Base-by-base conservation (phyloP, 2,329 filamentous ascomycete species). In the Xylariaceae sp. region DNA sequence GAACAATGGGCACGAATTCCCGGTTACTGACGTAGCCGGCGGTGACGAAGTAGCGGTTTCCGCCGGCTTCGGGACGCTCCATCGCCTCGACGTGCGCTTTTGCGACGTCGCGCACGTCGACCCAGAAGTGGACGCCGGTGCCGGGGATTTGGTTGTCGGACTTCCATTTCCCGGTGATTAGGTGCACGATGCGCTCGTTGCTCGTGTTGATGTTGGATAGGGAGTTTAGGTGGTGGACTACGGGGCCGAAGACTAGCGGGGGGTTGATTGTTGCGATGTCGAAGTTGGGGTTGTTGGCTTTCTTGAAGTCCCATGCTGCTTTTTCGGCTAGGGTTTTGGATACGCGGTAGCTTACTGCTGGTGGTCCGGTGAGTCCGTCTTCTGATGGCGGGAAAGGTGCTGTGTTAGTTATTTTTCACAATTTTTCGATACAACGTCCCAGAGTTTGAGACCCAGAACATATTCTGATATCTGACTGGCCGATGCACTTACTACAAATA, bases 21-120 rank as follows among this genome's bases (percentile, higher is more conserved):
- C 69, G 69, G 66, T 80, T 79, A 52, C 61, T 70, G 65, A 73
- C 82, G 60, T 66, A 68, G 9, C 78, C 78, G 0, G 71, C 71
- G 1, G 74, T 75, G 7, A 74, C 70, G 56, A 83, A 77, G 55
- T 83, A 72, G 34, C 81, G 69, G 63, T 75, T 72, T 16, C 79
- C 80, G 22, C 72, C 74, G 0, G 76, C 77, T 40, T 70, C 72
- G 5, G 73, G 67, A 49, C 66, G 64, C 66, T 81, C 79, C 47
- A 82, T 65, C 2, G 80, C 80, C 44, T 70, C 67, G 17, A 83
- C 66, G 60, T 84, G 81, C 7, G 79, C 80, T 42, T 60, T 60
- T 1, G 81, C 80, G 0, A 78, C 74, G 59, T 84, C 80, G 22
- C 81, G 72, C 33, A 83, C 81, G 62, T 84, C 81, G 36, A 82